These are phyloP conservation scores for Lanmaoa pseudosensibilis DNA, from an alignment of 768 basidiomycete genomes.

Conservation along the genomic window DNA sequence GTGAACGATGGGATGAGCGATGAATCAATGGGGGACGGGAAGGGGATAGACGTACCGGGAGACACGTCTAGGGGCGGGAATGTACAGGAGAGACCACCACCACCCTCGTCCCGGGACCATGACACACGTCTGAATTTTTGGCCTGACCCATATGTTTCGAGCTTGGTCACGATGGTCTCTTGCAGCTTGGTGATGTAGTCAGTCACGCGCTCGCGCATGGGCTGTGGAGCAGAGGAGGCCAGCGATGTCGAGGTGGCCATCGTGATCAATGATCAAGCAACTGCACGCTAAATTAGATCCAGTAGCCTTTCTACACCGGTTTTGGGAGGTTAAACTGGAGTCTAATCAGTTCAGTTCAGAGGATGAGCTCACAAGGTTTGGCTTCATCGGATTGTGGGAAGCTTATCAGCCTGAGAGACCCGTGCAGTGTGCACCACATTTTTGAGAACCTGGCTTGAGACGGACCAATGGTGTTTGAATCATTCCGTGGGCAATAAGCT, in stretches of 20 bases:
- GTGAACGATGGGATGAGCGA: too few species aligned
- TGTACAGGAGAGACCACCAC: conserved; percentile 21
- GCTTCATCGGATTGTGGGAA: neutral
- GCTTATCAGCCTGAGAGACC: neutral
- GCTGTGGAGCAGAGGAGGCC: neutral
- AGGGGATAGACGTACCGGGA: neutral
- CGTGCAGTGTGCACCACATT: neutral
- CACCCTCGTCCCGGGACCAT: conserved; percentile 21
- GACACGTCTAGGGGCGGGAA: conserved; percentile 4
- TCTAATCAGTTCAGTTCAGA: neutral
- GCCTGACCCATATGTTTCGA: conserved; percentile 16
- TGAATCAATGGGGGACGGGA: neutral
- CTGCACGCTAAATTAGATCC: neutral
- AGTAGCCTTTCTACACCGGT: neutral
- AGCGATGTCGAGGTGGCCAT: neutral
- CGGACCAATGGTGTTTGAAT: neutral
- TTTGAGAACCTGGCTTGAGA: neutral
- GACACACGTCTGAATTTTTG: conserved; percentile 16
- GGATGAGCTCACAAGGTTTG: neutral
- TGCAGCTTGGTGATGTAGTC: conserved; percentile 19
- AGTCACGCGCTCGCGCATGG: conserved; percentile 16
- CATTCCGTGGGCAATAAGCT: neutral
- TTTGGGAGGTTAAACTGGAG: neutral
- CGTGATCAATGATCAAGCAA: too few species aligned
- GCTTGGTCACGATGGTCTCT: conserved; percentile 19